Base-by-base conservation (phyloP, 1,139 yeast genomes). In the Yamadazyma buinensis region DNA sequence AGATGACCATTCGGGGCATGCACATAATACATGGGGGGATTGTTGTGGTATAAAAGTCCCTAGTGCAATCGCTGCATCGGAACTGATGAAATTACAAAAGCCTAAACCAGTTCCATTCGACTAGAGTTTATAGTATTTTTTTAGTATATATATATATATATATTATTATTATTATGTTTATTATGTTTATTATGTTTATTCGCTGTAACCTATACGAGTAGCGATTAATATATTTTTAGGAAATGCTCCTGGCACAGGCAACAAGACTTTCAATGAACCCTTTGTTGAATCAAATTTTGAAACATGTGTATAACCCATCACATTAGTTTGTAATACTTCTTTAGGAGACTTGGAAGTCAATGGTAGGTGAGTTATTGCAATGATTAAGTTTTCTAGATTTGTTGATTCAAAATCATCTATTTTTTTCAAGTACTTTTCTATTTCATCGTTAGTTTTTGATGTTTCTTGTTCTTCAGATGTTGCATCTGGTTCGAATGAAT, bases 21-120 rank as follows among this genome's bases (percentile, higher is more conserved):
- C 55, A 11, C 71, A 61, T 32, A 77, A 76, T 42, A 80, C 90
- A 2, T 92, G 96, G 96, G 98, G 96, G 2, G 98, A 92, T 54
- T 94, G 98, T 54, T 92, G 99, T 64, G 99, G 99, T 7, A 94
- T 92, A 35, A 85, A 86, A 51, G 76, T 92, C 2, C 99, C 99
- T 0, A 87, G 97, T 60, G 97, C 97, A 0, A 76, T 88, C 37
- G 97, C 96, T 0, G 98, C 97, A 0, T 72, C 78, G 18, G 82
- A 79, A 46, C 69, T 77, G 61, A 55, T 67, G 32, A 49, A 41
- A 31, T 29, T 48, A 8, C 22, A 25, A 20, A 29, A 22, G 15
- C 26, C 23, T 29, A 72, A 67, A 39, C 77, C 76, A 9, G 67
- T 86, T 26, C 95, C 95, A 1, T 87, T 85, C 63, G 95, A 87